phyloP scores from a whole-genome alignment of 1,284 basidiomycete genomes.

The Jaminaea rosea region DNA sequence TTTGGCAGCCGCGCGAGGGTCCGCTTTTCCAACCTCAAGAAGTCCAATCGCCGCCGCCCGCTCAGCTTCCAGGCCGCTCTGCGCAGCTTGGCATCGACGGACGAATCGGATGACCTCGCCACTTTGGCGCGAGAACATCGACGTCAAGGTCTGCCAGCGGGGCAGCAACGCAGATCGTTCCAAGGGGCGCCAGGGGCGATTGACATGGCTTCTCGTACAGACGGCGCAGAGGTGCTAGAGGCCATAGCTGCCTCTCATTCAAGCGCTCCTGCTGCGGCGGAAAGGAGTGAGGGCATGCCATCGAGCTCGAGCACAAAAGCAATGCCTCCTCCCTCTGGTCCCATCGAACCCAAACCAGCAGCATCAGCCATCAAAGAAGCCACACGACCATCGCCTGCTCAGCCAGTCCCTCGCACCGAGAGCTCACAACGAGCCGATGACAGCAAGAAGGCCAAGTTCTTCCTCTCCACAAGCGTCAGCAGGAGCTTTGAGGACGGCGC shows the following conservation, averaged over 20 bases:
- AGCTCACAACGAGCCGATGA: slow-evolving; percentile 13
- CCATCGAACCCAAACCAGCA: slow-evolving; percentile 14
- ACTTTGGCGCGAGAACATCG: neutral
- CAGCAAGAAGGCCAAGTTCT: slow-evolving; percentile 13
- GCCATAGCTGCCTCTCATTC: neutral
- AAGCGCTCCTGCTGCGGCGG: neutral
- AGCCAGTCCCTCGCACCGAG: too few species aligned
- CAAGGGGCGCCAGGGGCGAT: neutral
- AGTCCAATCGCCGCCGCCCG: slow-evolving; percentile 26
- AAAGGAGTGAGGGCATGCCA: neutral
- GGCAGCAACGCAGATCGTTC: neutral
- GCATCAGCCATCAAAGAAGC: slow-evolving; percentile 18
- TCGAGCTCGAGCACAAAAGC: neutral
- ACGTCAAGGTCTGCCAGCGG: neutral
- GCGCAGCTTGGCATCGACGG: slow-evolving; percentile 12
- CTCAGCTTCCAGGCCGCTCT: slow-evolving; percentile 36
- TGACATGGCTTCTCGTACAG: neutral
- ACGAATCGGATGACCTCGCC: neutral
- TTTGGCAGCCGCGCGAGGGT: slow-evolving; percentile 35
- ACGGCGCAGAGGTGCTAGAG: neutral
- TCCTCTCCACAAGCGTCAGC: neutral
- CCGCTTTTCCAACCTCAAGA: slow-evolving; percentile 18
- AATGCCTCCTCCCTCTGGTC: slow-evolving; percentile 19
- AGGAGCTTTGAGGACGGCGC: neutral
- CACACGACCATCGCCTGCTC: too few species aligned